Evolutionary conservation across 305 asterid species (phyloP).

Genomic region (Coffea humblotiana): DNA sequence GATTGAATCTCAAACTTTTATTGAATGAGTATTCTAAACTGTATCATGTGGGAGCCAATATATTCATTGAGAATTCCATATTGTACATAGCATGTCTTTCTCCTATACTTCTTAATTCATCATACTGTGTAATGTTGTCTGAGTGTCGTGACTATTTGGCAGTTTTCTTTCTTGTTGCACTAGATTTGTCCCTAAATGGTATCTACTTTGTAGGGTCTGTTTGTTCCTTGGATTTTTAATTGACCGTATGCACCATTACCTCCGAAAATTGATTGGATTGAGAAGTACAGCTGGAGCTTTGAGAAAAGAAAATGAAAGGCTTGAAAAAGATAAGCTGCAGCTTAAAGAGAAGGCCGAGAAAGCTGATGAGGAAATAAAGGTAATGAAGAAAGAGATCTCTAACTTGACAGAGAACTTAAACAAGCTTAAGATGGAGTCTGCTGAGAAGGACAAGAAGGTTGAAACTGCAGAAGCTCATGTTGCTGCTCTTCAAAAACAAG

Average conservation of each 20-base stretch:
- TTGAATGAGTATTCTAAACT: not conserved
- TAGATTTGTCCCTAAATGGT: not conserved
- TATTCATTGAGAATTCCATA: not conserved
- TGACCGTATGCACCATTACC: conserved; percentile 93
- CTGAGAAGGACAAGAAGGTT: conserved; percentile 61
- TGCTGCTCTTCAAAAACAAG: conserved; percentile 79
- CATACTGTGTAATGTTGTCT: not conserved
- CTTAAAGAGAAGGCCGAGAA: conserved; percentile 71
- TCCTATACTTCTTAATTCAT: not conserved
- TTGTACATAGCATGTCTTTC: not conserved
- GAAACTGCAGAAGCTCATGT: conserved; percentile 87
- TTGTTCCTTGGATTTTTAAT: conserved; percentile 81
- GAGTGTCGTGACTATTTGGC: not conserved
- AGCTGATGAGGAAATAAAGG: conserved; percentile 57
- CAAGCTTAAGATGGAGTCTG: conserved; percentile 58
- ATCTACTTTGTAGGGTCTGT: conserved; percentile 52
- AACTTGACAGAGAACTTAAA: conserved; percentile 53
- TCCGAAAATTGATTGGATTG: conserved; percentile 53
- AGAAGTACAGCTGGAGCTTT: conserved; percentile 62
- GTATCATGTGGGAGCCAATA: not conserved
- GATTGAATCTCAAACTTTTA: not conserved
- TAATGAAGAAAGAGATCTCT: conserved; percentile 49
- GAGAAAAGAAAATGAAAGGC: conserved; percentile 62
- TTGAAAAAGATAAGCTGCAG: conserved; percentile 70
- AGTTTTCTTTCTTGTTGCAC: not conserved